These are phyloP conservation scores for Malania oleifera DNA, from an alignment of 164 flowering plant genomes.

Conservation along the genomic window DNA sequence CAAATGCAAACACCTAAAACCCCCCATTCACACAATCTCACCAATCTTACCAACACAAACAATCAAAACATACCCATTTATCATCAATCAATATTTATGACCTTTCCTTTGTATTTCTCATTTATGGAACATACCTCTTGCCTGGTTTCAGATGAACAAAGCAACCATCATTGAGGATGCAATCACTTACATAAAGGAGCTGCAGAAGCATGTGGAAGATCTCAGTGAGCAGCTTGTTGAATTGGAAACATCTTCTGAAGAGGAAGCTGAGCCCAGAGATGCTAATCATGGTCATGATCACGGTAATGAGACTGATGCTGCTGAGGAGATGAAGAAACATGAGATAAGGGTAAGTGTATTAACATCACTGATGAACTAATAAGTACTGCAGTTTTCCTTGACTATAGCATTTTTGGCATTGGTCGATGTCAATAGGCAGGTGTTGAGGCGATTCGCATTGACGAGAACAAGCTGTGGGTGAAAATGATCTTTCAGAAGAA, in stretches of 20 bases:
- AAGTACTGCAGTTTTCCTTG: not conserved
- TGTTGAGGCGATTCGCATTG: conserved; percentile 32
- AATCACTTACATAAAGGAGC: conserved; percentile 43
- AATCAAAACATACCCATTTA: too few species aligned
- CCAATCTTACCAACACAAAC: too few species aligned
- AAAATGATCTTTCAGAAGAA: conserved; percentile 45
- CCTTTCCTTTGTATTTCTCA: not conserved
- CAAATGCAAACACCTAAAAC: conserved; percentile 44
- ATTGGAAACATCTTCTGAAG: conserved; percentile 30
- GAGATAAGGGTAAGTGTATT: conserved; percentile 30
- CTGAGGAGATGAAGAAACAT: conserved; percentile 24
- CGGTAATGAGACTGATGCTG: conserved; percentile 6
- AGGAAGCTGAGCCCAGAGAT: conserved; percentile 11
- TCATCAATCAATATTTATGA: not conserved
- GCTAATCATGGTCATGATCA: too few species aligned
- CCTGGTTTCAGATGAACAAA: conserved; percentile 55
- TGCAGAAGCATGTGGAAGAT: conserved; percentile 38
- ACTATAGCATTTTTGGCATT: not conserved
- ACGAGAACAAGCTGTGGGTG: conserved; percentile 45
- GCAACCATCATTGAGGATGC: conserved; percentile 67
- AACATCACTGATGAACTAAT: not conserved
- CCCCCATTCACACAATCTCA: too few species aligned
- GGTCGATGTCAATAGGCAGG: conserved; percentile 35
- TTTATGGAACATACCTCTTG: not conserved
- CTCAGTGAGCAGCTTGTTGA: conserved; percentile 45